phyloP scores from a whole-genome alignment of 805 yeast species.

The Saturnispora sanitii region DNA sequence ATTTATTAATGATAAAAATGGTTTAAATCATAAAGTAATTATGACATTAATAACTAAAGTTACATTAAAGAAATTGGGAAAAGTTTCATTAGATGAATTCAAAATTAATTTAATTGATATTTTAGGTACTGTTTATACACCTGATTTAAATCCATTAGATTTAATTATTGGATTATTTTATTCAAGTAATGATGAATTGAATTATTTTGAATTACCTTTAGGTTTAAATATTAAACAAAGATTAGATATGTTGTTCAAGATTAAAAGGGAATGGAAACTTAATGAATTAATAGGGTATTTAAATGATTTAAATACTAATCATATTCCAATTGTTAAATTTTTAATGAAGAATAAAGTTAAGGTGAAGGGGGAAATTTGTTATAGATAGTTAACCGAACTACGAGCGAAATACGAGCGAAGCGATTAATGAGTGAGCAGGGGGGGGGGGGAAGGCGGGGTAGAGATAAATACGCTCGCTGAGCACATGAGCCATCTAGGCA shows the following conservation, averaged over 20 bases:
- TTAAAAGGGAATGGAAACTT: slow-evolving; percentile 53
- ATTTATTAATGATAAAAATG: not conserved
- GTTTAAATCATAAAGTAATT: slow-evolving; percentile 13
- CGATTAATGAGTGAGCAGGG: too few relatives aligned
- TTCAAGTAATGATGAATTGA: slow-evolving; percentile 13
- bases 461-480: too few relatives aligned
- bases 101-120: slow-evolving; percentile 51
- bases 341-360: slow-evolving; percentile 38
- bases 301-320: slow-evolving; percentile 23
- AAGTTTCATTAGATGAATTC: slow-evolving; percentile 38
- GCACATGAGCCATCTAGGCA: too few relatives aligned
- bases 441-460: too few relatives aligned
- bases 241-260: slow-evolving; percentile 40
- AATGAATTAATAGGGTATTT: slow-evolving; percentile 34
- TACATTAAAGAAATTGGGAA: slow-evolving; percentile 6
- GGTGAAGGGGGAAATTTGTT: not conserved
- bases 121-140: slow-evolving; percentile 46
- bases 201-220: not conserved
- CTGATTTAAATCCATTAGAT: slow-evolving; percentile 47
- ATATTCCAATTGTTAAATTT: slow-evolving; percentile 46
- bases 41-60: slow-evolving; percentile 13
- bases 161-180: slow-evolving; percentile 30
- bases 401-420: too few relatives aligned
- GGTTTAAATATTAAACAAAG: slow-evolving; percentile 35
- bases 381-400: too few relatives aligned